A percentile compares a stretch with the other conserved stretches of the same genome.
These are phyloP conservation scores for Saturnispora ahearnii DNA, from an alignment of 805 yeast genomes.

Conservation along the genomic window DNA sequence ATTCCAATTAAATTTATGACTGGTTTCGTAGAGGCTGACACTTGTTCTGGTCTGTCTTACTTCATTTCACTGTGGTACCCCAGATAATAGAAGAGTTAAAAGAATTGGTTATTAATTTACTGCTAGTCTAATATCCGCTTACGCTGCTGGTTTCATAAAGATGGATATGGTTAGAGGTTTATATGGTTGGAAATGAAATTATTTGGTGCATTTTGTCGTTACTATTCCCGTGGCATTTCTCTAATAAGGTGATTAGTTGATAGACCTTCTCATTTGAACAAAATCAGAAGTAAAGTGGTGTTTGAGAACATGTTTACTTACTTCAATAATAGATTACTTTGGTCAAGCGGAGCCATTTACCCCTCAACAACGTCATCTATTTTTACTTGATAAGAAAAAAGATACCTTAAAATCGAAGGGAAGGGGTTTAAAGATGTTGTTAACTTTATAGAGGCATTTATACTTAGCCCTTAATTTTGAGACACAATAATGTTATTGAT, in stretches of 20 bases:
- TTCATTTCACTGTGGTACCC: conserved; percentile 84
- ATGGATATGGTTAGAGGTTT: conserved; percentile 65
- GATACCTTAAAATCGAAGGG: conserved; percentile 47
- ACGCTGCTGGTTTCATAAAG: conserved; percentile 81
- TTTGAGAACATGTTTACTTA: conserved; percentile 17
- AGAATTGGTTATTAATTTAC: conserved; percentile 85
- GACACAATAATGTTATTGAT: conserved; percentile 92
- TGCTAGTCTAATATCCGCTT: conserved; percentile 85
- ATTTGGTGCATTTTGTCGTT: conserved; percentile 62
- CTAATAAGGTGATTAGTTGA: conserved; percentile 84
- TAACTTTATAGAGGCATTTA: conserved; percentile 51
- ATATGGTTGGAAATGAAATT: conserved; percentile 85
- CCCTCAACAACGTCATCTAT: conserved; percentile 44
- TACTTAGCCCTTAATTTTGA: conserved; percentile 71
- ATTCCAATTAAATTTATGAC: conserved; percentile 64
- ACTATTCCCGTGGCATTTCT: conserved; percentile 55
- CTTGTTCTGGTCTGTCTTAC: conserved; percentile 87
- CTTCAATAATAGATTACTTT: conserved; percentile 13
- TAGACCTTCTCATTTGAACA: conserved; percentile 39
- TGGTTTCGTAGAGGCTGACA: conserved; percentile 76
- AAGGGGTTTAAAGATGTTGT: conserved; percentile 43
- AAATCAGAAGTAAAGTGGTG: conserved; percentile 11
- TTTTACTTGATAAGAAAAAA: conserved; percentile 49
- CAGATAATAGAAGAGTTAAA: conserved; percentile 56
- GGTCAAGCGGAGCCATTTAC: conserved; percentile 39